Evolutionary conservation across 2,329 filamentous ascomycete genomes (phyloP).

Genomic region (Phialophora tarda): DNA sequence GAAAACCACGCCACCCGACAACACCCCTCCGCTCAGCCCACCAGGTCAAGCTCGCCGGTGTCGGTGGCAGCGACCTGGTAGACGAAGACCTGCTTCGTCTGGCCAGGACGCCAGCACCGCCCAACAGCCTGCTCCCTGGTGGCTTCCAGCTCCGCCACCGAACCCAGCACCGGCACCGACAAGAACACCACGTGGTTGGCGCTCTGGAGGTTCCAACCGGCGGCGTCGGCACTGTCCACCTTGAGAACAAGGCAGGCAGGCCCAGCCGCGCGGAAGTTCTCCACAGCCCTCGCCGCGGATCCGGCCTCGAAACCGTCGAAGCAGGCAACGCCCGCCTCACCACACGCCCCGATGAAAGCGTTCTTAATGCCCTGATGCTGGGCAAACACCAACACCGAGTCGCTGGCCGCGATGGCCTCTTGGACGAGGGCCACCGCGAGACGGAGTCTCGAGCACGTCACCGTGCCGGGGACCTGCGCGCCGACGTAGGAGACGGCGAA

Average conservation of each 20-base stretch:
- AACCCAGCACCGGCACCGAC: conserved; percentile 58
- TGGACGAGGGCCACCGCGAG: conserved; percentile 54
- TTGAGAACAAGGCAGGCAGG: conserved; percentile 63
- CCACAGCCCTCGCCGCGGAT: conserved; percentile 45
- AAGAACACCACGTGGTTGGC: conserved; percentile 71
- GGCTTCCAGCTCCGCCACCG: conserved; percentile 61
- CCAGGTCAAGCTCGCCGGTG: conserved; percentile 20
- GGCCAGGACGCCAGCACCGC: conserved; percentile 63
- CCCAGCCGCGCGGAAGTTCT: conserved; percentile 49
- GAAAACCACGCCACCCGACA: conserved; percentile 33
- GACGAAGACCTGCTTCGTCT: conserved; percentile 62
- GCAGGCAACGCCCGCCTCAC: conserved; percentile 41
- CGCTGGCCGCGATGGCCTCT: conserved; percentile 45
- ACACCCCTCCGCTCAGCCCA: conserved; percentile 26
- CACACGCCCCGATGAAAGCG: conserved; percentile 27
- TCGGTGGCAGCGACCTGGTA: conserved; percentile 52
- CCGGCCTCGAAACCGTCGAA: conserved; percentile 41
- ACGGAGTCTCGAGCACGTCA: conserved; percentile 55
- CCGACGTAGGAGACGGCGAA: conserved; percentile 12
- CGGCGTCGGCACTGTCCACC: conserved; percentile 61
- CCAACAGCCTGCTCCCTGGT: conserved; percentile 69
- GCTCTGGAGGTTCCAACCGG: conserved; percentile 67
- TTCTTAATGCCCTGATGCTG: conserved; percentile 45
- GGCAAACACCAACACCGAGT: conserved; percentile 63
- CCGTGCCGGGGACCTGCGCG: not conserved